These are phyloP conservation scores for Talaromyces sp. DNA, from an alignment of 2,329 filamentous ascomycete species.

Conservation along the genomic window DNA sequence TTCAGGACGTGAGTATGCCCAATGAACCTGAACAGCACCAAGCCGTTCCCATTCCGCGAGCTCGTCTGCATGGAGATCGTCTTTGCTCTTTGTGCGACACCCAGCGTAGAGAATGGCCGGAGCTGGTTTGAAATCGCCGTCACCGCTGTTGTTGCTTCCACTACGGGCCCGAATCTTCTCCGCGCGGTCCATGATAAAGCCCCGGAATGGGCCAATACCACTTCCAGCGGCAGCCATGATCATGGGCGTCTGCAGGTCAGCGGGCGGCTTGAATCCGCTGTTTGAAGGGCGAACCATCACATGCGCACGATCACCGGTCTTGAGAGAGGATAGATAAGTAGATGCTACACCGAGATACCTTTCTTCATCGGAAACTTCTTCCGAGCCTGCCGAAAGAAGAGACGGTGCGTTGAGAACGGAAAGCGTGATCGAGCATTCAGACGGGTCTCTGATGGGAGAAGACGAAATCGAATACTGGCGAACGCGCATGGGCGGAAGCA, in stretches of 20 bases:
- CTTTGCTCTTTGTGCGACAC: constrained; percentile 28
- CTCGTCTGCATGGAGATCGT: constrained; percentile 31
- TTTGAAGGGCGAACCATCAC: constrained; percentile 31
- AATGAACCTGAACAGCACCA: constrained; percentile 57
- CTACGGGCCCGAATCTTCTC: constrained; percentile 21
- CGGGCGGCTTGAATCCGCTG: constrained; percentile 32
- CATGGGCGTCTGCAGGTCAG: constrained; percentile 29
- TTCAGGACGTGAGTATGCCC: constrained; percentile 54
- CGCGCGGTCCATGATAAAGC: constrained; percentile 59
- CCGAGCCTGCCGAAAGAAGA: neutral
- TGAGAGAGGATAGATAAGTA: constrained; percentile 40
- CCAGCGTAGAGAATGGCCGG: constrained; percentile 31
- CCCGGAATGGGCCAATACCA: constrained; percentile 59
- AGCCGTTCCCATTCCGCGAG: constrained; percentile 52
- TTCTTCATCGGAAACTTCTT: constrained; percentile 36
- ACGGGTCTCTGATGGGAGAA: constrained; percentile 57
- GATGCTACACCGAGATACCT: constrained; percentile 5
- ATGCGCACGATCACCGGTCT: constrained; percentile 27
- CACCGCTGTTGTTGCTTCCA: constrained; percentile 14
- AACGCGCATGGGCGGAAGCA: constrained; percentile 71
- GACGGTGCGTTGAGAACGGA: neutral
- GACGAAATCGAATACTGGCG: constrained; percentile 79
- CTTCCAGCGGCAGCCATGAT: constrained; percentile 40
- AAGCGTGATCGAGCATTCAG: constrained; percentile 61
- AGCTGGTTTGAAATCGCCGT: constrained; percentile 18